Conservation (phyloP, 371 early-diverging fungal genomes). For the Syncephalastrum monosporum region DNA sequence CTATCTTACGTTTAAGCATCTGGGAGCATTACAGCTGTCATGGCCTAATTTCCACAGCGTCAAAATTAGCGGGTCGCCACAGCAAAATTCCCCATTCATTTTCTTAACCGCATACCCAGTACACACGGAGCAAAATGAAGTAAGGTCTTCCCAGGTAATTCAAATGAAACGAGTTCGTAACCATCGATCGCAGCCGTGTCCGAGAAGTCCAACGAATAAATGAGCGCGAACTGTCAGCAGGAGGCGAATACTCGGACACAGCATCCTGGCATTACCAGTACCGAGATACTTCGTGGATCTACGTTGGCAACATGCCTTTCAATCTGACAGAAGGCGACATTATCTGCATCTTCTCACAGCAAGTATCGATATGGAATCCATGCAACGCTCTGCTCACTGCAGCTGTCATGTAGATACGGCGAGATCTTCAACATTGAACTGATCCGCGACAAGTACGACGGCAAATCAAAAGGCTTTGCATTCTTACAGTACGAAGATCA, state of each 20-base stretch:
- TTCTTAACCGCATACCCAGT: too few species aligned
- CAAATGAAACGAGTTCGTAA: background rate
- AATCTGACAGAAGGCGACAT: constrained; percentile 93
- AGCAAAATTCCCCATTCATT: too few species aligned
- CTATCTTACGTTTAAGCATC: too few species aligned
- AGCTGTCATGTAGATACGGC: constrained; percentile 62
- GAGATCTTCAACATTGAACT: constrained; percentile 89
- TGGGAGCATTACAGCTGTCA: too few species aligned
- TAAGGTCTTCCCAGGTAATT: too few species aligned
- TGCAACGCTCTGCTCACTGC: too few species aligned
- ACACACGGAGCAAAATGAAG: too few species aligned
- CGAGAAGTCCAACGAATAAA: constrained; percentile 80
- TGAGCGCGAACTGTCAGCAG: constrained; percentile 51
- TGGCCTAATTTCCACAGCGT: too few species aligned
- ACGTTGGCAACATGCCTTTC: constrained; percentile 80
- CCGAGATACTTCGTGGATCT: constrained; percentile 88
- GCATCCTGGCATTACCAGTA: constrained; percentile 92
- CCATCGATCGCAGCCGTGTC: constrained; percentile 53
- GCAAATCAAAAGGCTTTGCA: constrained; percentile 87
- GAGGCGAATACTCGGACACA: constrained; percentile 40
- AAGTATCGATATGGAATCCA: constrained; percentile 18
- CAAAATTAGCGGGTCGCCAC: too few species aligned
- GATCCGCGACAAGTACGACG: constrained; percentile 82
- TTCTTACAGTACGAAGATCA: constrained; percentile 95
- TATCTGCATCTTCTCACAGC: constrained; percentile 91